Percentiles rank a stretch among this genome's conserved stretches.
These are phyloP conservation scores for Fusarium duplospermum DNA, from an alignment of 2,329 filamentous ascomycete species.

Conservation along the genomic window DNA sequence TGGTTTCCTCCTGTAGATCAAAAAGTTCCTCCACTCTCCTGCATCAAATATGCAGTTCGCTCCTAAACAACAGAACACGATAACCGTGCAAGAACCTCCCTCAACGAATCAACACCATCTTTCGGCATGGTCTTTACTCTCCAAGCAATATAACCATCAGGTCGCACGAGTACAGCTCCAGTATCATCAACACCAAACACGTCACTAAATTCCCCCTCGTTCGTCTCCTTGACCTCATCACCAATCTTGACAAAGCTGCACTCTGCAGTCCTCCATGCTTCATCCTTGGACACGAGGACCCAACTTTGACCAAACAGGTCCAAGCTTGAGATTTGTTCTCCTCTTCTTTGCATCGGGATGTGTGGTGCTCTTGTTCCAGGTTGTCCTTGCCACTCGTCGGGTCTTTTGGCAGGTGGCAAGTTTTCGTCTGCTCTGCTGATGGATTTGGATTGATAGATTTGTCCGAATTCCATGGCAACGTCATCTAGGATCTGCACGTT, in stretches of 20 bases:
- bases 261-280: slow-evolving; percentile 3
- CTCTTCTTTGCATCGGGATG: slow-evolving; percentile 13
- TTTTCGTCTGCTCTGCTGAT: not conserved
- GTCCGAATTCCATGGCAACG: slow-evolving; percentile 25
- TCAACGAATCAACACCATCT: not conserved
- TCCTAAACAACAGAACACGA: not conserved
- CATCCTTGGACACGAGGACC: slow-evolving; percentile 21
- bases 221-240: not conserved
- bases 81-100: not conserved
- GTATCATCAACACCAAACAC: slow-evolving; percentile 5
- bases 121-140: not conserved
- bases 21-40: not conserved
- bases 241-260: slow-evolving; percentile 16
- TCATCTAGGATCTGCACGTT: slow-evolving; percentile 18
- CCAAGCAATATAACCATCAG: slow-evolving; percentile 31
- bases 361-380: slow-evolving; percentile 39
- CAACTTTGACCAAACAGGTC: slow-evolving; percentile 22
- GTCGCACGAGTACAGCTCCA: slow-evolving; percentile 18
- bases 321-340: slow-evolving; percentile 11
- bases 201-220: not conserved
- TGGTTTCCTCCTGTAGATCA: not conserved
- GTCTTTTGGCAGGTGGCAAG: slow-evolving; percentile 17
- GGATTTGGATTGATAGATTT: slow-evolving; percentile 18
- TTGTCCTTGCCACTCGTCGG: slow-evolving; percentile 40
- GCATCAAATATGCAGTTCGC: not conserved